Evolutionary conservation across 768 basidiomycete genomes (phyloP), one percentile per base, ranked within the genome.

Genomic region (Leucocoprinus leucothites): DNA sequence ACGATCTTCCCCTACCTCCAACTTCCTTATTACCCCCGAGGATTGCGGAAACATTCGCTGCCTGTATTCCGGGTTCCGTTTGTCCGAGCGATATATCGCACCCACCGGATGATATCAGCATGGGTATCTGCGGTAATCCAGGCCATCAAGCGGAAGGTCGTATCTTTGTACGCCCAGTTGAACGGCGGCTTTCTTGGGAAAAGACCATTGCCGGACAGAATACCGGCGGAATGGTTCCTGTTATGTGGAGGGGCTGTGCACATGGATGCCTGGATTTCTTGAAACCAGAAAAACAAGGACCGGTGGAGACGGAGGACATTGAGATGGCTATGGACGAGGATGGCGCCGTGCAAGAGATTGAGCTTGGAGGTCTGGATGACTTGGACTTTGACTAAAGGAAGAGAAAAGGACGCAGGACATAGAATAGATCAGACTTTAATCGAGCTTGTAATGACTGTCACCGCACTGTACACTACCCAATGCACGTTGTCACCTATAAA

Each of bases 171-270:
- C 68, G 60, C 21, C 83, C 79, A 44, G 78, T 77, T 3, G 86
- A 87, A 62, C 81, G 86, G 67, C 71, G 85, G 53, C 80, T 74
- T 57, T 81, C 84, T 2, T 91, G 89, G 89, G 85, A 85, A 62
- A 69, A 63, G 6, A 68, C 56, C 11, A 69, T 87, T 24, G 83
- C 80, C 0, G 80, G 81, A 5, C 71, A 75, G 21, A 65, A 70
- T n/a, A 70, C 86, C 0, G 81, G 82, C 18, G 82, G 75, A 7
- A 59, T 63, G 11, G 84, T 86, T 4, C 84, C 87, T 19, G 57
- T 90, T 26, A 67, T 73, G 49, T 91, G 89, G 87, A 71, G 86
- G 25, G 88, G 89, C 0, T 91, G 89, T 66, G 64, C 69, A n/a
- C 60, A 56, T 47, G 82, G 82, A 0, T 91, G 89, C 65, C 63